These are phyloP conservation scores for Tylopilus rubrobrunneus DNA, from an alignment of 768 basidiomycete species.

Conservation along the genomic window DNA sequence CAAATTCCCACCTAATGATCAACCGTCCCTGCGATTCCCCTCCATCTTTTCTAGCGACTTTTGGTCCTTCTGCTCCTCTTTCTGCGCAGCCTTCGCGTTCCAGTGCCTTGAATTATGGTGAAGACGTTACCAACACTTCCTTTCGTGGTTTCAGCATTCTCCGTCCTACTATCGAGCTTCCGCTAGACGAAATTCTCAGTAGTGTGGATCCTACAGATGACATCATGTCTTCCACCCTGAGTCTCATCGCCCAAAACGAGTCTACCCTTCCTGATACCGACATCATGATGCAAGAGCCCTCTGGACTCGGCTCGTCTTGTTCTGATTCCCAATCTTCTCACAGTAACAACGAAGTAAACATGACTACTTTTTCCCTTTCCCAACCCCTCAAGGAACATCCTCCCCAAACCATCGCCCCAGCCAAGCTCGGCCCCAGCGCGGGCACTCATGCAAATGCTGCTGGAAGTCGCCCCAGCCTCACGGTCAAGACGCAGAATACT, in stretches of 20 bases:
- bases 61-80: constrained; percentile 74
- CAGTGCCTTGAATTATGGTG: constrained; percentile 72
- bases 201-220: constrained; percentile 27
- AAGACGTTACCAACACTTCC: constrained; percentile 52
- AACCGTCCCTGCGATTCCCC: constrained; percentile 60
- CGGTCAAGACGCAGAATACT: constrained; percentile 50
- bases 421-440: constrained; percentile 54
- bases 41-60: constrained; percentile 67
- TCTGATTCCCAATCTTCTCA: constrained; percentile 10
- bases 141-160: constrained; percentile 56
- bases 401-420: constrained; percentile 55
- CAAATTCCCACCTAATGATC: constrained; percentile 20
- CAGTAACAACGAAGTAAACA: constrained; percentile 4
- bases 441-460: constrained; percentile 45
- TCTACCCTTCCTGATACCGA: constrained; percentile 16
- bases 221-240: neutral
- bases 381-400: constrained; percentile 38
- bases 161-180: constrained; percentile 81
- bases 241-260: constrained; percentile 7
- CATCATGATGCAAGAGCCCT: constrained; percentile 28
- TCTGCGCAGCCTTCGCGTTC: constrained; percentile 65
- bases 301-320: constrained; percentile 8
- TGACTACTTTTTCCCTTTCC: constrained; percentile 31
- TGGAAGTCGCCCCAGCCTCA: constrained; percentile 52
- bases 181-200: constrained; percentile 74